Evolutionary conservation across 441 rosid species (phyloP).

Genomic region (Aquilaria agallochum): DNA sequence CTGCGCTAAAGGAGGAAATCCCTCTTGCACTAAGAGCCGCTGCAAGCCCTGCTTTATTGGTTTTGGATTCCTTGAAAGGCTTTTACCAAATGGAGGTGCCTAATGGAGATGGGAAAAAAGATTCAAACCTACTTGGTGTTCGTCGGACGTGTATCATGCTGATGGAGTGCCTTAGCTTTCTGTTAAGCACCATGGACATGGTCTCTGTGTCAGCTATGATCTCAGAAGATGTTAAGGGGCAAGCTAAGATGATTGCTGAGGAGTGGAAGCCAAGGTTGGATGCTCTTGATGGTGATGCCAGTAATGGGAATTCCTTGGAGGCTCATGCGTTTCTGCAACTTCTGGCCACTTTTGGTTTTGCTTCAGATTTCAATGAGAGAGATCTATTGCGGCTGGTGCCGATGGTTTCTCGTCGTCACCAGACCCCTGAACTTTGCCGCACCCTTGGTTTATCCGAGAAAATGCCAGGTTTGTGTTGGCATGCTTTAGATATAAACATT

Average conservation of each 20-base stretch:
- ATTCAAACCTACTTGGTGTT: slow-evolving; percentile 75
- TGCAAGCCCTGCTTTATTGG: slow-evolving; percentile 69
- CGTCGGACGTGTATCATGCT: slow-evolving; percentile 97
- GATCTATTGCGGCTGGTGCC: slow-evolving; percentile 76
- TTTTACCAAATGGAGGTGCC: slow-evolving; percentile 65
- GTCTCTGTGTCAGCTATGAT: slow-evolving; percentile 48
- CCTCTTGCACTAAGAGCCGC: slow-evolving; percentile 84
- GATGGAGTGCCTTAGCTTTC: slow-evolving; percentile 90
- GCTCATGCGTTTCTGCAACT: slow-evolving; percentile 98
- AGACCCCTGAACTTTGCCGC: slow-evolving; percentile 92
- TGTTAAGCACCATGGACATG: slow-evolving; percentile 45
- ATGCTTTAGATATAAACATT: neutral
- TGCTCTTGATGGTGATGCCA: slow-evolving; percentile 70
- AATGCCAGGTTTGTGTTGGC: slow-evolving; percentile 76
- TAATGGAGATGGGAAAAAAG: slow-evolving; percentile 79
- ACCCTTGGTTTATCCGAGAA: slow-evolving; percentile 79
- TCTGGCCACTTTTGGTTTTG: slow-evolving; percentile 80
- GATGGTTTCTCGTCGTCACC: slow-evolving; percentile 97
- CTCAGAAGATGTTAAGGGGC: slow-evolving; percentile 55
- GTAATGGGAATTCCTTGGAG: slow-evolving; percentile 97
- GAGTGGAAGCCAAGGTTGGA: slow-evolving; percentile 90
- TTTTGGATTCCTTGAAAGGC: slow-evolving; percentile 76
- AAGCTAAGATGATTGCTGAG: slow-evolving; percentile 74
- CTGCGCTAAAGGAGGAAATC: slow-evolving; percentile 77
- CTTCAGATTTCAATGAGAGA: slow-evolving; percentile 70